Evolutionary conservation across 1,284 basidiomycete genomes (phyloP).

Genomic region (Caloboletus firmus): DNA sequence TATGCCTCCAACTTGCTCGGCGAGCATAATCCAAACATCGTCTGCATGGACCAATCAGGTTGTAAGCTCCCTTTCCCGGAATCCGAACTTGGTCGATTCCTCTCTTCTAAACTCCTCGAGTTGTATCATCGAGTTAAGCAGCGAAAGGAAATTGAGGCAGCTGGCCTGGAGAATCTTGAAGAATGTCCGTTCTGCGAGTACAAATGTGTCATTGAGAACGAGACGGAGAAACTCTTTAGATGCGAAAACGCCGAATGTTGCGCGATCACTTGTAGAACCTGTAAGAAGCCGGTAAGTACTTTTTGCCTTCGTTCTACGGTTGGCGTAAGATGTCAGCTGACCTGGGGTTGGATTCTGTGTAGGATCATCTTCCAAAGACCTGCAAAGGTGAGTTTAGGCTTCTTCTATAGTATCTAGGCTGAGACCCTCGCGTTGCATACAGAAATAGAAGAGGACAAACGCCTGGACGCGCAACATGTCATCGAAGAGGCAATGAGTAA

Average conservation of each 20-base stretch:
- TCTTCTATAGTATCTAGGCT: neutral
- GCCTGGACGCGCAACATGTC: conserved; percentile 68
- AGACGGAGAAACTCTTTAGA: conserved; percentile 73
- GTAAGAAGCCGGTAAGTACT: conserved; percentile 65
- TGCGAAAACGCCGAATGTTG: conserved; percentile 75
- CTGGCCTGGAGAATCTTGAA: conserved; percentile 71
- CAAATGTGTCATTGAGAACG: conserved; percentile 77
- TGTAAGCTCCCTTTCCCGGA: conserved; percentile 70
- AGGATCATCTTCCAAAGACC: conserved; percentile 86
- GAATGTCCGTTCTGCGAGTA: conserved; percentile 88
- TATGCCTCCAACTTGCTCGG: conserved; percentile 54
- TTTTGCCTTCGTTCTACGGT: neutral
- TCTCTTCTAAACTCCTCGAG: conserved; percentile 59
- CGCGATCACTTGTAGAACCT: conserved; percentile 72
- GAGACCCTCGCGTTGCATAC: conserved; percentile 2
- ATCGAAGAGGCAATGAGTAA: conserved; percentile 90
- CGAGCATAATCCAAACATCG: conserved; percentile 52
- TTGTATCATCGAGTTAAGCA: conserved; percentile 79
- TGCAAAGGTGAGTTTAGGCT: conserved; percentile 60
- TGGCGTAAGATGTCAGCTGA: neutral
- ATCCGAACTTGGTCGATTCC: conserved; percentile 63
- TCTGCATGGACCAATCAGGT: conserved; percentile 79
- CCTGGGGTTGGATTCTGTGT: neutral
- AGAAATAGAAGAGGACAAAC: conserved; percentile 73
- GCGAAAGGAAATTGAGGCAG: conserved; percentile 73